Percentiles rank a stretch among this genome's conserved stretches.
These are phyloP conservation scores for Platismatia glauca DNA, from an alignment of 495 filamentous ascomycete genomes.

Conservation along the genomic window DNA sequence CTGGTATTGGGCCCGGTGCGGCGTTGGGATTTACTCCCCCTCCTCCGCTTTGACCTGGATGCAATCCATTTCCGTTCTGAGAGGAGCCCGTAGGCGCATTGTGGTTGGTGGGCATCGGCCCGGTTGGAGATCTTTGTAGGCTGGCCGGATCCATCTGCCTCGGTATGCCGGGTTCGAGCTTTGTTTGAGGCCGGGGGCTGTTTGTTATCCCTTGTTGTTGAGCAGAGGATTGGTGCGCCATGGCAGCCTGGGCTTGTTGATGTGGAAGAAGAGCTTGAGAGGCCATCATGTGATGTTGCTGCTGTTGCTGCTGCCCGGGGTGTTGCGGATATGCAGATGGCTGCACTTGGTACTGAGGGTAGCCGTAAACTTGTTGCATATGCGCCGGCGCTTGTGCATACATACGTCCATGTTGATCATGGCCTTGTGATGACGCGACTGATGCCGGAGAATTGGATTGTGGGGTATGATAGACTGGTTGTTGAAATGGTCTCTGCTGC, in stretches of 20 bases:
- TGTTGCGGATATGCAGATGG: conserved; percentile 31
- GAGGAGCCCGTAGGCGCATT: conserved; percentile 41
- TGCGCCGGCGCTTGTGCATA: conserved; percentile 64
- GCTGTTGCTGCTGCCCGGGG: conserved; percentile 14
- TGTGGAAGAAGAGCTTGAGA: conserved; percentile 32
- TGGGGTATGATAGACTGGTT: conserved; percentile 82
- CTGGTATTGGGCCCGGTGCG: conserved; percentile 96
- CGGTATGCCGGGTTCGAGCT: conserved; percentile 40
- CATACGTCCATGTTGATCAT: conserved; percentile 78
- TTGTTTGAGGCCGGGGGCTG: conserved; percentile 52
- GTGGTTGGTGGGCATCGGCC: conserved; percentile 39
- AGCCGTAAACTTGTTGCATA: conserved; percentile 37
- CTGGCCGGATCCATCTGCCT: conserved; percentile 31
- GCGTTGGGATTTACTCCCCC: conserved; percentile 71
- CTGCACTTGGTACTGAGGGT: conserved; percentile 59
- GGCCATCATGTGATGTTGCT: conserved; percentile 33
- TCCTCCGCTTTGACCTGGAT: conserved; percentile 34
- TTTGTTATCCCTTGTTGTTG: conserved; percentile 36
- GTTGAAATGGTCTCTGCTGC: conserved; percentile 66
- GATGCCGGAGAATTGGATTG: conserved; percentile 96
- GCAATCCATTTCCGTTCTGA: conserved; percentile 44
- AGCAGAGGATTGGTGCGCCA: conserved; percentile 35
- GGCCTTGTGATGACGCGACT: conserved; percentile 78
- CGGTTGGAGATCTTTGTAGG: conserved; percentile 49
- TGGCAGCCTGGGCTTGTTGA: conserved; percentile 30